Conservation (phyloP, 306 rosid genomes). For the Lathyrus oleraceus region DNA sequence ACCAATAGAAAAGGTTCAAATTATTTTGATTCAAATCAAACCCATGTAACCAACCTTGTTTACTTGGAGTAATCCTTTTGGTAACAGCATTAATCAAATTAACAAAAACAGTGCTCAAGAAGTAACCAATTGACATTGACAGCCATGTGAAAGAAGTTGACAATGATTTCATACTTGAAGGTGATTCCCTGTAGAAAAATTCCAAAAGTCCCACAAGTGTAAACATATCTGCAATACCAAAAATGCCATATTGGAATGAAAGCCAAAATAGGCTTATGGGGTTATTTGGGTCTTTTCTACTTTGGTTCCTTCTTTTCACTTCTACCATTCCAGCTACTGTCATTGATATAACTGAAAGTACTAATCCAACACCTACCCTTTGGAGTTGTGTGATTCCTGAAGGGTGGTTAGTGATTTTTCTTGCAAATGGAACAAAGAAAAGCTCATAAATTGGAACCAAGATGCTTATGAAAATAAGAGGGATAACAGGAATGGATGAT, state of each 20-base stretch:
- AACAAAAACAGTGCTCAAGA: constrained; percentile 63
- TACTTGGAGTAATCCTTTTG: constrained; percentile 51
- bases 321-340: constrained; percentile 66
- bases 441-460: constrained; percentile 71
- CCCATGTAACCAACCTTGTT: constrained; percentile 68
- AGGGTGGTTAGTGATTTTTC: constrained; percentile 73
- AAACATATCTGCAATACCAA: constrained; percentile 91
- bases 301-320: constrained; percentile 61
- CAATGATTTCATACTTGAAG: constrained; percentile 72
- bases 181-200: constrained; percentile 78
- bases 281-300: constrained; percentile 39
- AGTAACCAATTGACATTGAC: constrained; percentile 70
- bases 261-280: constrained; percentile 75
- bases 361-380: constrained; percentile 77
- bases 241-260: constrained; percentile 70
- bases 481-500: constrained; percentile 75
- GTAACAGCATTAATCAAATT: constrained; percentile 61
- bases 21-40: constrained; percentile 54
- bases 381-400: constrained; percentile 84
- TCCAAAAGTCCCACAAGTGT: constrained; percentile 78
- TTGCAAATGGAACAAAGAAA: constrained; percentile 70
- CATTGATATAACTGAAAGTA: constrained; percentile 73
- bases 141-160: constrained; percentile 75
- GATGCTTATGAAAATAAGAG: constrained; percentile 60
- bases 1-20: constrained; percentile 72